Conservation (phyloP, 2,329 filamentous ascomycete species). For the Colletotrichum spaethianum region DNA sequence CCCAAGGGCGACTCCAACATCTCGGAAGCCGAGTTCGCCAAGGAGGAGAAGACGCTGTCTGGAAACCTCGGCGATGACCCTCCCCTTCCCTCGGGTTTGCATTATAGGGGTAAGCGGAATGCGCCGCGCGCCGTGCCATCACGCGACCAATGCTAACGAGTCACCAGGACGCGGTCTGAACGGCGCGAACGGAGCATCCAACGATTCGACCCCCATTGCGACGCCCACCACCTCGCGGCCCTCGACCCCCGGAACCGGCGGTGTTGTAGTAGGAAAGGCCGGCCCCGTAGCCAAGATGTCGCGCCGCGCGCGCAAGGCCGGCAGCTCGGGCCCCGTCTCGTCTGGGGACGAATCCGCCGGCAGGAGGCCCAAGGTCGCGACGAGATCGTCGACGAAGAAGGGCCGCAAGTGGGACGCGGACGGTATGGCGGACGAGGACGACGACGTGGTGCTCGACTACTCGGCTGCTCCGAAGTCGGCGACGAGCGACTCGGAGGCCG, state of each 20-base stretch:
- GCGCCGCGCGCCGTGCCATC: not conserved
- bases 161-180: constrained; percentile 52
- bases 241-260: constrained; percentile 77
- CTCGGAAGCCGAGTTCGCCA: constrained; percentile 48
- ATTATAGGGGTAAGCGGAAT: constrained; percentile 38
- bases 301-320: constrained; percentile 79
- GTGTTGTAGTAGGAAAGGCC: constrained; percentile 80
- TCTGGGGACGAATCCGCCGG: constrained; percentile 85
- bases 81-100: constrained; percentile 47
- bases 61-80: constrained; percentile 56
- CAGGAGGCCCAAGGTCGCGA: constrained; percentile 68
- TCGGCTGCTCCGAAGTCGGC: constrained; percentile 73
- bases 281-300: constrained; percentile 84
- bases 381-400: constrained; percentile 78
- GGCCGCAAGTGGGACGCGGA: constrained; percentile 94
- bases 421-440: constrained; percentile 87
- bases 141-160: constrained; percentile 11
- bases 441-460: constrained; percentile 87
- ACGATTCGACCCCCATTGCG: constrained; percentile 77
- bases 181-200: constrained; percentile 60
- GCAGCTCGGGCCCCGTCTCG: constrained; percentile 78
- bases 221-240: constrained; percentile 86
- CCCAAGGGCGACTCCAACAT: constrained; percentile 48
- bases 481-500: constrained; percentile 67
- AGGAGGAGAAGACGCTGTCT: constrained; percentile 53